Percentiles rank a stretch among this genome's conserved stretches.
Conservation (phyloP, 148 eudicot species). For the Silene conica region DNA sequence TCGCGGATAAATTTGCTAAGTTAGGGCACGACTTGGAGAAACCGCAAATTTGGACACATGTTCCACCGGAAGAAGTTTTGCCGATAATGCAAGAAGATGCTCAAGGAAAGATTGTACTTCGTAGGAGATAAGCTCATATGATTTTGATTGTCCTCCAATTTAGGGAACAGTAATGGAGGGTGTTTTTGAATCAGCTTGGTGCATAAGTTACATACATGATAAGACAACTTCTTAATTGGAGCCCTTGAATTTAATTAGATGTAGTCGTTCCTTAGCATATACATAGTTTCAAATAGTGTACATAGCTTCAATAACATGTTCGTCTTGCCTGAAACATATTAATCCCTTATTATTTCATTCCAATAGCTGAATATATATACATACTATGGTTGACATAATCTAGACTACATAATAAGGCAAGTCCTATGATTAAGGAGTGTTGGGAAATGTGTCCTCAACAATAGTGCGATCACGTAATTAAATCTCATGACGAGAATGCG, state of each 20-base stretch:
- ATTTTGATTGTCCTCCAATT: background rate
- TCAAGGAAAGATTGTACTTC: slow-evolving; percentile 51
- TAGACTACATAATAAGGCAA: too few species aligned
- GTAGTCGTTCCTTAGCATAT: background rate
- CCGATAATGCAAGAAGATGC: slow-evolving; percentile 69
- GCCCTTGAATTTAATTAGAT: too few species aligned
- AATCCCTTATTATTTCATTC: too few species aligned
- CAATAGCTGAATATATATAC: too few species aligned
- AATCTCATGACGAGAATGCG: too few species aligned
- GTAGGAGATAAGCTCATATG: slow-evolving; percentile 35
- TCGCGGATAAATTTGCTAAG: slow-evolving; percentile 71
- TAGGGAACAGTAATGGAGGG: background rate
- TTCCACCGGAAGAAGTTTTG: slow-evolving; percentile 54
- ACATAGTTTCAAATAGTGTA: background rate
- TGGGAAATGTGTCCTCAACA: too few species aligned
- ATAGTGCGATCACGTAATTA: too few species aligned
- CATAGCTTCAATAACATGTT: background rate
- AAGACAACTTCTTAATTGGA: background rate
- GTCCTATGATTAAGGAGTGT: too few species aligned
- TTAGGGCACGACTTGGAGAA: slow-evolving; percentile 50
- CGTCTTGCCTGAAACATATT: too few species aligned
- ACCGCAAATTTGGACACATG: slow-evolving; percentile 57
- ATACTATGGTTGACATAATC: too few species aligned
- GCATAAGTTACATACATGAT: too few species aligned
- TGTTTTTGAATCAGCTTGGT: background rate